These are phyloP conservation scores for Ramalina intermedia DNA, from an alignment of 495 filamentous ascomycete genomes.

Conservation along the genomic window DNA sequence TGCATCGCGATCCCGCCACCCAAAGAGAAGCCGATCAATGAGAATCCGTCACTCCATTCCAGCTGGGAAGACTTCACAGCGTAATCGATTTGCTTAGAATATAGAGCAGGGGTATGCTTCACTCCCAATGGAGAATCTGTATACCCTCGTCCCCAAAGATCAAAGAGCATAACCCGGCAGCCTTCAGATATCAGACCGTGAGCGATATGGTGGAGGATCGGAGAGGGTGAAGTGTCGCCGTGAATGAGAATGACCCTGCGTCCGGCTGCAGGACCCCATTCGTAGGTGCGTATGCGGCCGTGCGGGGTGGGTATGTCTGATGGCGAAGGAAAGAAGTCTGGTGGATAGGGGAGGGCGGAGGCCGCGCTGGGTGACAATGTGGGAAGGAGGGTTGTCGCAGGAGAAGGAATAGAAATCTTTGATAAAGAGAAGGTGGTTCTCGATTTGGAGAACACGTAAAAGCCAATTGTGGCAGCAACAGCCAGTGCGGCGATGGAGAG, in stretches of 20 bases:
- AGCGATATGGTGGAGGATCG: slow-evolving; percentile 53
- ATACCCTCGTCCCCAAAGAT: slow-evolving; percentile 22
- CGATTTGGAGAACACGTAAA: too few relatives aligned
- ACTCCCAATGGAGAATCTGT: slow-evolving; percentile 14
- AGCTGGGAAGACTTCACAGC: slow-evolving; percentile 7
- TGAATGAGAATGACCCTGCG: slow-evolving; percentile 72
- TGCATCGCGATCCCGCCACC: slow-evolving; percentile 10
- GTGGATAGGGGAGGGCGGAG: slow-evolving; percentile 48
- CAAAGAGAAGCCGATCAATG: slow-evolving; percentile 9
- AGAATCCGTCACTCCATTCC: slow-evolving; percentile 10
- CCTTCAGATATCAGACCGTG: slow-evolving; percentile 52
- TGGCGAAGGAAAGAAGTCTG: slow-evolving; percentile 55
- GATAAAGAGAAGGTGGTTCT: too few relatives aligned
- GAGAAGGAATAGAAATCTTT: slow-evolving; percentile 24
- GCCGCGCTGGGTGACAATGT: slow-evolving; percentile 31
- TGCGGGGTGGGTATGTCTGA: slow-evolving; percentile 64
- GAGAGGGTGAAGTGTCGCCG: slow-evolving; percentile 71
- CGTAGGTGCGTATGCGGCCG: slow-evolving; percentile 67
- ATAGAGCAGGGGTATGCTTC: slow-evolving; percentile 3
- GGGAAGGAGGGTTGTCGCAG: slow-evolving; percentile 29
- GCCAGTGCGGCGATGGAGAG: too few relatives aligned
- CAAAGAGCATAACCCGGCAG: slow-evolving; percentile 71
- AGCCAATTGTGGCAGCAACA: too few relatives aligned
- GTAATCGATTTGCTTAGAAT: slow-evolving; percentile 3
- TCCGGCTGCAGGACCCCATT: slow-evolving; percentile 68